Evolutionary conservation across 768 basidiomycete genomes (phyloP).

Genomic region (Mycena pura): DNA sequence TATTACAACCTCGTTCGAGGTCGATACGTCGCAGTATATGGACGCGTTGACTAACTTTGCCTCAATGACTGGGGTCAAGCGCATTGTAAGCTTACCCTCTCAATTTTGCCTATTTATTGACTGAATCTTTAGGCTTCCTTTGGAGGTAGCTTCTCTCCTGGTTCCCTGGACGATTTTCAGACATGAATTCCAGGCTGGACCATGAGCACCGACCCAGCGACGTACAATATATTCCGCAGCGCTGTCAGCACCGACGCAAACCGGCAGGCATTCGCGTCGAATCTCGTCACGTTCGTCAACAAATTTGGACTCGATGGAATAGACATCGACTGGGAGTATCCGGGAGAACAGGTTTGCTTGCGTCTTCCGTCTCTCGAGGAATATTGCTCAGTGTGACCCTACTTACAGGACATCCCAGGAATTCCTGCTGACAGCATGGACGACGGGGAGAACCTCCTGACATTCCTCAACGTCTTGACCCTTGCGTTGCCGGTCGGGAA

Average conservation of each 20-base stretch:
- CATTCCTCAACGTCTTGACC: neutral
- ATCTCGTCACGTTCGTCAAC: slow-evolving; percentile 64
- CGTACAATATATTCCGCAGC: slow-evolving; percentile 61
- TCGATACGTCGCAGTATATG: no score
- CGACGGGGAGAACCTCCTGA: neutral
- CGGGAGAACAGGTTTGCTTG: slow-evolving; percentile 68
- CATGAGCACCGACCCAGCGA: slow-evolving; percentile 3
- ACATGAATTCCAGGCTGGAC: neutral
- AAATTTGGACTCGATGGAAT: slow-evolving; percentile 79
- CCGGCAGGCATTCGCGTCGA: slow-evolving; percentile 63
- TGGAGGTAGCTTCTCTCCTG: neutral
- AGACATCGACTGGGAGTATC: slow-evolving; percentile 97
- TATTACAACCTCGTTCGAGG: no score
- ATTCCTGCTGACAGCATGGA: neutral
- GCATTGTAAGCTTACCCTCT: no score
- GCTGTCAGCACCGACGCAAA: slow-evolving; percentile 63
- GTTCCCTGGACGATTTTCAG: neutral
- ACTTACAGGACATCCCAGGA: slow-evolving; percentile 2
- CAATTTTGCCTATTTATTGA: no score
- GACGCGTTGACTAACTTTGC: no score
- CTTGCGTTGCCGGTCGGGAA: neutral
- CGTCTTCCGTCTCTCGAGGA: no score
- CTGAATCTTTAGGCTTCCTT: slow-evolving; percentile 12
- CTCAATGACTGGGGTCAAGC: no score
- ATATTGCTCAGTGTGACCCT: no score